phyloP scores from a whole-genome alignment of 331 rosid species.

The Acacia concinna region DNA sequence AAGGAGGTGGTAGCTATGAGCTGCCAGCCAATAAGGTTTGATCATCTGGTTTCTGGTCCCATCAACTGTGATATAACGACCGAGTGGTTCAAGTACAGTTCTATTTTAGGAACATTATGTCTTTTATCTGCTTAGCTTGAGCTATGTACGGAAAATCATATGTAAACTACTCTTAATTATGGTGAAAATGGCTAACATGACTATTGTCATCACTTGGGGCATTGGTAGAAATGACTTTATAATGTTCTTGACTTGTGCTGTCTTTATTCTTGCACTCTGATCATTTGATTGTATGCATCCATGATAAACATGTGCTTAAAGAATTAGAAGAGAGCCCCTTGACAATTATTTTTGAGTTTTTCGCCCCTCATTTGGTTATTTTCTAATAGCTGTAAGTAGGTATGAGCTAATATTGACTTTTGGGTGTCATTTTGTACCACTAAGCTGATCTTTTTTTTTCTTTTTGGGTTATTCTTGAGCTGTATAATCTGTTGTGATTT shows the following conservation, averaged over 20 bases:
- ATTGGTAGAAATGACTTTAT: neutral
- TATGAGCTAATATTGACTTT: neutral
- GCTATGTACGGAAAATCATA: neutral
- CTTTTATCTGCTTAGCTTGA: neutral
- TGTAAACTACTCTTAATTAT: neutral
- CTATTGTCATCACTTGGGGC: neutral
- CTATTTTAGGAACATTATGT: neutral
- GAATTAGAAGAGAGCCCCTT: neutral
- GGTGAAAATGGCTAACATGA: neutral
- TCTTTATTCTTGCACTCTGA: neutral
- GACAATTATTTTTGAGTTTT: neutral
- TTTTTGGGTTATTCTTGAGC: neutral
- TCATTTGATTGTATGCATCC: neutral
- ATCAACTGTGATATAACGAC: neutral
- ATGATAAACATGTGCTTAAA: neutral
- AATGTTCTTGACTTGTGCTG: neutral
- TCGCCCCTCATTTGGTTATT: neutral
- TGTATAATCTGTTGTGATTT: slow-evolving; percentile 9
- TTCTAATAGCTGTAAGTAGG: neutral
- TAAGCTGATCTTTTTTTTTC: neutral
- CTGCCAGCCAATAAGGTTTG: slow-evolving; percentile 10
- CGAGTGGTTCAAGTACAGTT: slow-evolving; percentile 3
- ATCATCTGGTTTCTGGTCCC: slow-evolving; percentile 7
- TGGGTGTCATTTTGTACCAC: neutral
- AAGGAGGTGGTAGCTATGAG: slow-evolving; percentile 11